Evolutionary conservation across 2,329 filamentous ascomycete species (phyloP), one percentile per base, ranked within the genome.

Genomic region (Fonsecaea nubica): DNA sequence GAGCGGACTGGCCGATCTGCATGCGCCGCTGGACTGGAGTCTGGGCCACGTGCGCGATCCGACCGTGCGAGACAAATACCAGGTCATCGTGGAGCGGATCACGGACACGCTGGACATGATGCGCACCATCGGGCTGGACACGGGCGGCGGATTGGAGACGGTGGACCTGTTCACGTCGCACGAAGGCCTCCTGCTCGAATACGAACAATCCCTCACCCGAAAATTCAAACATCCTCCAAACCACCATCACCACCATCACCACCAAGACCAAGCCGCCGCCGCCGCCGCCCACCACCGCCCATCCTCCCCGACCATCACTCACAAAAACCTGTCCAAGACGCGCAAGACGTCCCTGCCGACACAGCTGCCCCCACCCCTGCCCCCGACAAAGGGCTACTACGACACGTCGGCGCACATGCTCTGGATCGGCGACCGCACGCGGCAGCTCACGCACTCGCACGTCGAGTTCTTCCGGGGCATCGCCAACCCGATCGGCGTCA

Each of bases 401-500:
- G 91, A 97, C 80, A 98, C 94, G 0, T 96, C 92, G 4, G 92
- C 92, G 0, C 95, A 99, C 77, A 98, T 99, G 82, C 86, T 99
- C 77, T 99, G 95, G 95, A 96, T 99, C 74, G 95, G 95, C 62
- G 95, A 99, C 79, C 91, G 95, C 71, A 99, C 95, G 1, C 88
- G 95, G 55, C 94, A 98, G 80, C 87, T 97, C 54, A 91, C 95
- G 76, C 92, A 94, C 73, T 94, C 91, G 0, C 95, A 99, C 79
- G 91, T 99, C 69, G 95, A 99, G 80, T 99, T 96, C 84, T 96
- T 98, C 86, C 90, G 95, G 54, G 95, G 95, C 65, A 90, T 99
- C 72, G 90, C 92, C 74, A 99, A 99, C 81, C 95, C 95, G 0
- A 92, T 99, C 73, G 95, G 95, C 68, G 90, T 99, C 80, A 99